A percentile compares a stretch with the other conserved stretches of the same genome.
phyloP scores from a whole-genome alignment of 148 eudicot species.

The Polygonum maritimum region DNA sequence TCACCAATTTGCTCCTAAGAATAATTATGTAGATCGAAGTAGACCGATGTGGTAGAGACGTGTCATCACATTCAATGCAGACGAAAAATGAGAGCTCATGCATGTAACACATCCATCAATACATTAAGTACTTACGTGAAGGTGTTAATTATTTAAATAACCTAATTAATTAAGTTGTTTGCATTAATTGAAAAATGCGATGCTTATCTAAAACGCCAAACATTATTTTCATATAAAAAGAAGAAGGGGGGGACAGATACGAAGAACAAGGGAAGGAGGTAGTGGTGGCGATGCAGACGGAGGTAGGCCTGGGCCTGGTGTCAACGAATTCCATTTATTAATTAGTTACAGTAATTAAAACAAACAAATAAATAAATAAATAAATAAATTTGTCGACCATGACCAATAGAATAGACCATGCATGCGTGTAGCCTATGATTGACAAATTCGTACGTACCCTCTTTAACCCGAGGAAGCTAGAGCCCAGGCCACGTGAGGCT shows the following conservation, averaged over 20 bases:
- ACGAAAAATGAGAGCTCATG: background rate
- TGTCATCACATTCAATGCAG: background rate
- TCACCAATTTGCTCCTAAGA: background rate
- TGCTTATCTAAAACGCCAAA: no score
- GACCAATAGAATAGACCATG: background rate
- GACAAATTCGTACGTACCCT: background rate
- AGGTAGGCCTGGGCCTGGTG: no score
- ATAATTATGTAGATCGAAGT: no score
- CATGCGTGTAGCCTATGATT: constrained; percentile 1
- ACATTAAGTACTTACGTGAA: background rate
- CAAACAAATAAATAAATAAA: background rate
- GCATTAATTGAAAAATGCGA: no score
- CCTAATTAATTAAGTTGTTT: no score
- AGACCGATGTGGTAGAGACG: no score
- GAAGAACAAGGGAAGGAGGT: background rate
- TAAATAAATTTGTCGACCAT: background rate
- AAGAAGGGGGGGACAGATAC: no score
- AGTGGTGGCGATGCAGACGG: background rate
- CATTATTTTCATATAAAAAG: no score
- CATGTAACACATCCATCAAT: background rate
- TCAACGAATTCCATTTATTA: no score
- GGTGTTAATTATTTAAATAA: background rate
- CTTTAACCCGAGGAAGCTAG: background rate
- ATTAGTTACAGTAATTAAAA: no score
- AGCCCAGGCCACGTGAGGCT: background rate